phyloP scores from a whole-genome alignment of 2,329 filamentous ascomycete species.

The Calonectria naviculata region DNA sequence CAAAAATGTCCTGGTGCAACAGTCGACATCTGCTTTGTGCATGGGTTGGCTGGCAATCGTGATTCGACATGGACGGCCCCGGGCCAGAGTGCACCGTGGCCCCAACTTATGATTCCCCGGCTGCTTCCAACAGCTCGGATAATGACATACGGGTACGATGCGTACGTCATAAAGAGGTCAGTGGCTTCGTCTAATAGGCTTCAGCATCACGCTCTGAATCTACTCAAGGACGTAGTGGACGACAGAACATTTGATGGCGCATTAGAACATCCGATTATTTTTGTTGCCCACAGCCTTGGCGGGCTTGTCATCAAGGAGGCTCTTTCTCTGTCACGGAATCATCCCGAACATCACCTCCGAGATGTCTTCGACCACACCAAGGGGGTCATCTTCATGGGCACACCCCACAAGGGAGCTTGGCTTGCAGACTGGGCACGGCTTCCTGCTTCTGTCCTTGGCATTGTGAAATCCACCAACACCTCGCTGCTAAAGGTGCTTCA shows the following conservation, averaged over 20 bases:
- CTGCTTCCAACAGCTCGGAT: slow-evolving; percentile 46
- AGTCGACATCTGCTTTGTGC: slow-evolving; percentile 50
- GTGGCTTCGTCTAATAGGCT: slow-evolving; percentile 40
- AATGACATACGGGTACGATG: slow-evolving; percentile 54
- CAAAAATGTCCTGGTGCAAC: slow-evolving; percentile 19
- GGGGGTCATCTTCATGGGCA: slow-evolving; percentile 52
- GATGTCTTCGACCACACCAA: slow-evolving; percentile 39
- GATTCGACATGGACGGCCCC: slow-evolving; percentile 51
- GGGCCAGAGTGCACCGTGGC: slow-evolving; percentile 46
- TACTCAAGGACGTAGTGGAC: slow-evolving; percentile 41
- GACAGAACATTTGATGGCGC: slow-evolving; percentile 33
- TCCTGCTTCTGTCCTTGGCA: slow-evolving; percentile 40
- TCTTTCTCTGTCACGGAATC: slow-evolving; percentile 45
- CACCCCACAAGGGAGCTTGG: slow-evolving; percentile 49
- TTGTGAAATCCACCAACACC: slow-evolving; percentile 46
- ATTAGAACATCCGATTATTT: slow-evolving; percentile 42
- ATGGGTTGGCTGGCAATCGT: slow-evolving; percentile 53
- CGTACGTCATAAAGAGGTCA: slow-evolving; percentile 34
- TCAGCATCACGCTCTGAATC: slow-evolving; percentile 43
- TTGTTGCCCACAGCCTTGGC: slow-evolving; percentile 52
- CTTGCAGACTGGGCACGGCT: slow-evolving; percentile 48
- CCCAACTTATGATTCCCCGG: slow-evolving; percentile 43
- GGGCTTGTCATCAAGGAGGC: slow-evolving; percentile 53
- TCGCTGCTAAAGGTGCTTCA: slow-evolving; percentile 41
- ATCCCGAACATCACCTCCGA: slow-evolving; percentile 42